phyloP scores from a whole-genome alignment of 2,329 filamentous ascomycete species.

The Sporothrix pallida region DNA sequence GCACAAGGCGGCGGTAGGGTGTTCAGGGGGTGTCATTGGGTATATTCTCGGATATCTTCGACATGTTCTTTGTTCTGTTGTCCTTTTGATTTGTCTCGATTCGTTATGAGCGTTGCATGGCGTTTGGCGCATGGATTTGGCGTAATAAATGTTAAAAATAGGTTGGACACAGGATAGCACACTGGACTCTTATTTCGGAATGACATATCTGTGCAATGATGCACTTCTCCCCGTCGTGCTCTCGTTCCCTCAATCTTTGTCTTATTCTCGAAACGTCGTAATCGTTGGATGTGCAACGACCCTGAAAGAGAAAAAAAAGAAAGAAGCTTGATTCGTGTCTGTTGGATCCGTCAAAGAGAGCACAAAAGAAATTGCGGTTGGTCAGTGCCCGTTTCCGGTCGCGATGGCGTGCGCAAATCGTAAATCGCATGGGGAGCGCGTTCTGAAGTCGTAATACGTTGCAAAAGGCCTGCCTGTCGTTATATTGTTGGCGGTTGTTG shows the following conservation, averaged over 20 bases:
- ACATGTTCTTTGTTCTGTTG: not conserved
- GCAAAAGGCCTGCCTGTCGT: not conserved
- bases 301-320: not conserved
- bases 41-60: not conserved
- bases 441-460: no score
- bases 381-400: constrained; percentile 1
- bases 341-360: not conserved
- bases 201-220: constrained; percentile 4
- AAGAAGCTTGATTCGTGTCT: not conserved
- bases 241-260: not conserved
- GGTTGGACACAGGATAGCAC: no score
- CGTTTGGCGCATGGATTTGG: constrained; percentile 23
- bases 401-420: constrained; percentile 2
- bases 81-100: constrained; percentile 1
- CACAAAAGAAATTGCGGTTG: not conserved
- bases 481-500: not conserved
- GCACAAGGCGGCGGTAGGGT: constrained; percentile 45
- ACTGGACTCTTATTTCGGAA: not conserved
- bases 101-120: constrained; percentile 6
- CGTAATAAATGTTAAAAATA: constrained; percentile 6
- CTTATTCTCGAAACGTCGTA: not conserved
- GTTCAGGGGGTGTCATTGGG: not conserved
- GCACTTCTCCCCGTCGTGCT: not conserved
- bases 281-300: not conserved
- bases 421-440: constrained; percentile 5